phyloP scores from a whole-genome alignment of 768 basidiomycete genomes.

The Xerocomellus chrysenteron region DNA sequence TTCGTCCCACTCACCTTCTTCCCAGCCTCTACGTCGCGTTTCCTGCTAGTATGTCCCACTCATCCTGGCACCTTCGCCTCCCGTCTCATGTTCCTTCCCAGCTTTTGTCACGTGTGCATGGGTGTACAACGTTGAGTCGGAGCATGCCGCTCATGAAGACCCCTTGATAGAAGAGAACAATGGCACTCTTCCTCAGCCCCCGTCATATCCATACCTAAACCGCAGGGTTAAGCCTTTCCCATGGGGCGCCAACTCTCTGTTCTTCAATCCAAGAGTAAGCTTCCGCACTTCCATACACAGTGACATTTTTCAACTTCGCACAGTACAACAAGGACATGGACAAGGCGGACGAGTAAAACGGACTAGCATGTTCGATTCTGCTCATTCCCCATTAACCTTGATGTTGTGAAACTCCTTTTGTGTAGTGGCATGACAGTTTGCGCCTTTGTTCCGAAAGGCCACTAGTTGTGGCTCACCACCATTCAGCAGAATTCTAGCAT shows the following conservation, averaged over 20 bases:
- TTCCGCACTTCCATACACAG: not conserved
- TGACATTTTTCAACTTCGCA: conserved; percentile 2
- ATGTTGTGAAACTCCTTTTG: not conserved
- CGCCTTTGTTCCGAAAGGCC: not conserved
- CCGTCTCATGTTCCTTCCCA: conserved; percentile 16
- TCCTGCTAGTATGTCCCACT: conserved; percentile 61
- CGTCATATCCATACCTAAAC: conserved; percentile 78
- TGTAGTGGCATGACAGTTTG: not conserved
- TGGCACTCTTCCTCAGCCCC: conserved; percentile 67
- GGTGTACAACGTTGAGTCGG: conserved; percentile 52
- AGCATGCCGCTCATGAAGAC: conserved; percentile 70
- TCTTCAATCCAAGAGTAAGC: conserved; percentile 74
- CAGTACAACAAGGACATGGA: conserved; percentile 69
- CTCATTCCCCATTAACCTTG: not conserved
- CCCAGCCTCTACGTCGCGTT: conserved; percentile 70
- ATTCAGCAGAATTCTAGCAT: not conserved
- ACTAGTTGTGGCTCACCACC: not conserved
- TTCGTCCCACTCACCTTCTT: conserved; percentile 4
- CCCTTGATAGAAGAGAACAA: conserved; percentile 72
- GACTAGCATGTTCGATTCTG: not conserved
- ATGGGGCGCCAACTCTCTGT: conserved; percentile 81
- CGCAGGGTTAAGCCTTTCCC: conserved; percentile 76
- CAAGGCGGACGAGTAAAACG: conserved; percentile 25
- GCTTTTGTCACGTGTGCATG: conserved; percentile 35
- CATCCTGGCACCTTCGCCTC: not conserved